Conservation (phyloP, 768 basidiomycete species). For the Thelephora aurantiotincta region DNA sequence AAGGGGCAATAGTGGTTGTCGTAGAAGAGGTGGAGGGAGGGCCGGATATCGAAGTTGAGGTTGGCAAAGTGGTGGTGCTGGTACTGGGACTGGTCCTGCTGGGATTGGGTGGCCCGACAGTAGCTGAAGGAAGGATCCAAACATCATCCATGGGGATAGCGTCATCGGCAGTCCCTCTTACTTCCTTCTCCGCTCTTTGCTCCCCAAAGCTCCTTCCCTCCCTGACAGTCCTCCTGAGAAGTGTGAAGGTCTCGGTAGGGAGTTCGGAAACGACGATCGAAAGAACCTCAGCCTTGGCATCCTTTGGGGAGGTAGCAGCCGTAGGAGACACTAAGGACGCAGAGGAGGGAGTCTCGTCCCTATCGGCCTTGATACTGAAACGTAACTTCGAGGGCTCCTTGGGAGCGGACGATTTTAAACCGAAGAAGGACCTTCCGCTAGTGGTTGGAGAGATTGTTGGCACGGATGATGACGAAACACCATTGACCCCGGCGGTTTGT, state of each 20-base stretch:
- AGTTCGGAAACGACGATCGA: constrained; percentile 19
- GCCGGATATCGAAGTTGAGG: neutral
- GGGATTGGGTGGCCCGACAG: neutral
- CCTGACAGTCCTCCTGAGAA: constrained; percentile 7
- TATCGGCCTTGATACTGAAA: constrained; percentile 52
- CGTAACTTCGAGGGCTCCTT: constrained; percentile 72
- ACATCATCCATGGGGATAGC: constrained; percentile 35
- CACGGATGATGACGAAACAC: constrained; percentile 6
- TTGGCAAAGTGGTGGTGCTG: no score
- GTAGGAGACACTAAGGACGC: constrained; percentile 7
- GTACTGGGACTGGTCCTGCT: no score
- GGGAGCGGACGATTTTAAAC: constrained; percentile 41
- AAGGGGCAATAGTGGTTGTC: constrained; percentile 10
- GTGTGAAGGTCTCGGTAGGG: constrained; percentile 20
- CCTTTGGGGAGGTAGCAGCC: constrained; percentile 6
- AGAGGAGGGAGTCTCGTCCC: constrained; percentile 20
- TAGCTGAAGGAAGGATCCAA: constrained; percentile 11
- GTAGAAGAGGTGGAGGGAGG: constrained; percentile 2
- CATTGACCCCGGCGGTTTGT: constrained; percentile 11
- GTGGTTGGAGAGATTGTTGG: neutral
- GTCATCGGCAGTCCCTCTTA: constrained; percentile 21
- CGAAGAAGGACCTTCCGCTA: constrained; percentile 14
- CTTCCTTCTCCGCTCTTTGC: constrained; percentile 19
- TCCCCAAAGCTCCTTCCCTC: no score
- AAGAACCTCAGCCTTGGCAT: constrained; percentile 14